Percentiles rank a stretch among this genome's conserved stretches.
phyloP scores from a whole-genome alignment of 257 asterid genomes.

The Solanum acaule region DNA sequence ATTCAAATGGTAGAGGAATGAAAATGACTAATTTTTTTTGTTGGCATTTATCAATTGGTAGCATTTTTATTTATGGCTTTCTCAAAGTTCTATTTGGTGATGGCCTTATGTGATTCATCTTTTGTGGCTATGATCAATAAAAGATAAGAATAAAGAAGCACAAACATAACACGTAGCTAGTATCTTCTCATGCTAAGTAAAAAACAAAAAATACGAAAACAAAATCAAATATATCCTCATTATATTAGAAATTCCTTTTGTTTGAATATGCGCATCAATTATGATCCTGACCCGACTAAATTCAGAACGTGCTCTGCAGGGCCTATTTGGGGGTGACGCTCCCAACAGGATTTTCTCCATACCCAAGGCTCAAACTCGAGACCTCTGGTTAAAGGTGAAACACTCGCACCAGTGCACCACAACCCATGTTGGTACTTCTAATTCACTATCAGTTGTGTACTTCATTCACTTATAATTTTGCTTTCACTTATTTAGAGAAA shows the following conservation, averaged over 20 bases:
- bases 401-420: no score
- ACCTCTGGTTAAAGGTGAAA: no score
- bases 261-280: background rate
- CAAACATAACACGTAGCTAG: background rate
- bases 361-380: no score
- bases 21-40: background rate
- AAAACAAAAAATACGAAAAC: background rate
- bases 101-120: background rate
- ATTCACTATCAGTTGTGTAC: background rate
- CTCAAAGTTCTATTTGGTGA: background rate
- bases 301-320: no score
- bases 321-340: no score
- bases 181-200: background rate
- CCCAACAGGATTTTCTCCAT: no score
- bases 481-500: no score
- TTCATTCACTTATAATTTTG: background rate
- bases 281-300: background rate
- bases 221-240: background rate
- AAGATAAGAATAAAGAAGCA: background rate
- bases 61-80: background rate
- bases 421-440: no score
- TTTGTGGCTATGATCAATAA: background rate
- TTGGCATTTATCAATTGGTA: background rate
- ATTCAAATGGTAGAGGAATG: background rate
- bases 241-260: background rate